Evolutionary conservation across 1,139 yeast genomes (phyloP).

Genomic region (Eremothecium coryli): DNA sequence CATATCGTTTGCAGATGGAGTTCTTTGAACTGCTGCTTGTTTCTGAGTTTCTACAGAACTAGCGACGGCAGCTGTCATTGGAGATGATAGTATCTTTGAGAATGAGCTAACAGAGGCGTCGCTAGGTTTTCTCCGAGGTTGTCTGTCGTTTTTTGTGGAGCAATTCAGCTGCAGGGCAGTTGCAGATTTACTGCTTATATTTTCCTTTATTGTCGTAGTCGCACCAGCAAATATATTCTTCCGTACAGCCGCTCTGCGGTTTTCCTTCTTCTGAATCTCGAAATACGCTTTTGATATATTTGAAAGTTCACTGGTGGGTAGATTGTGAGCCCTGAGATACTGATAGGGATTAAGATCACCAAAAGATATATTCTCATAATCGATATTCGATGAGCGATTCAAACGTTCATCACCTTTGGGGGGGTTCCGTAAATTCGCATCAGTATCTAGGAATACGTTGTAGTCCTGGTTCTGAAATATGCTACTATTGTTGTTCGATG

Average conservation of each 20-base stretch:
- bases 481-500: constrained; percentile 6
- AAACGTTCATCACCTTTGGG: constrained; percentile 3
- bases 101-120: constrained; percentile 11
- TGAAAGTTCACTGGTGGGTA: constrained; percentile 33
- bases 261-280: constrained; percentile 31
- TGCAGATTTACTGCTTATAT: constrained; percentile 3
- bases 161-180: constrained; percentile 5
- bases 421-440: neutral
- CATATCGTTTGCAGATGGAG: constrained; percentile 6
- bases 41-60: constrained; percentile 2
- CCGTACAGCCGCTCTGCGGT: constrained; percentile 23
- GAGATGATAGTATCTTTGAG: constrained; percentile 14
- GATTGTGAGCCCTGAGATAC: constrained; percentile 30
- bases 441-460: constrained; percentile 10
- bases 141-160: constrained; percentile 6
- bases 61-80: constrained; percentile 2
- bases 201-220: neutral
- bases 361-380: constrained; percentile 26
- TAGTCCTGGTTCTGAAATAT: constrained; percentile 7
- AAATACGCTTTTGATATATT: constrained; percentile 30
- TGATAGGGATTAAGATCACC: constrained; percentile 34
- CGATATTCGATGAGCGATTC: constrained; percentile 6
- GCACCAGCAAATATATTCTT: constrained; percentile 11
- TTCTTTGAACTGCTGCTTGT: constrained; percentile 2
- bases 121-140: constrained; percentile 17